Percentiles rank a stretch among this genome's conserved stretches.
Conservation (phyloP, 139 green algal genomes). For the Astrephomene gubernaculifera region DNA sequence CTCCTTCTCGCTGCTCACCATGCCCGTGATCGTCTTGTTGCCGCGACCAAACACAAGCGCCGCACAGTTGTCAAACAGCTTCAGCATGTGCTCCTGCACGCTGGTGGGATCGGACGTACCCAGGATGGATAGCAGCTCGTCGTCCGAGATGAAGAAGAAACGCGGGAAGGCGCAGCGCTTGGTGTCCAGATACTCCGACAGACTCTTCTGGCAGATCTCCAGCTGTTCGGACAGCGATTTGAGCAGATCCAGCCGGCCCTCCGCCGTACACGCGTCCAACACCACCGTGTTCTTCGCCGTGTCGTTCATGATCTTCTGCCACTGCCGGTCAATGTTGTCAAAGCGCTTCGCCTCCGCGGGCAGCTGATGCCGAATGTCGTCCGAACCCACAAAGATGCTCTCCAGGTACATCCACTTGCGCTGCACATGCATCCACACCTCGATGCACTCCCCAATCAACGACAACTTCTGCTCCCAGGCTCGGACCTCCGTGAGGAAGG, state of each 20-base stretch:
- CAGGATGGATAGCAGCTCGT: conserved; percentile 88
- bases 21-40: conserved; percentile 89
- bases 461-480: conserved; percentile 85
- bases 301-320: conserved; percentile 86
- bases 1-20: conserved; percentile 88
- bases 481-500: conserved; percentile 81
- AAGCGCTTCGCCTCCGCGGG: conserved; percentile 88
- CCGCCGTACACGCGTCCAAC: conserved; percentile 76
- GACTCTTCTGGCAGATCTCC: conserved; percentile 87
- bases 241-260: conserved; percentile 73
- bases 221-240: conserved; percentile 74
- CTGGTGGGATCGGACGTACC: conserved; percentile 81
- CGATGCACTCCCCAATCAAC: conserved; percentile 86
- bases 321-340: conserved; percentile 82
- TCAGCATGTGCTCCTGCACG: conserved; percentile 91
- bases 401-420: conserved; percentile 93
- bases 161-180: conserved; percentile 87
- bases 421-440: conserved; percentile 78
- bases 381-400: conserved; percentile 84
- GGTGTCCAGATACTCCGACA: conserved; percentile 87
- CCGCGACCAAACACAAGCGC: conserved; percentile 81
- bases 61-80: conserved; percentile 95
- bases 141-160: conserved; percentile 93
- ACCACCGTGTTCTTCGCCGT: conserved; percentile 74
- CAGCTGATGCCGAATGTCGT: conserved; percentile 90